Evolutionary conservation across 345 rosid genomes (phyloP).

Genomic region (Euclidium syriacum): DNA sequence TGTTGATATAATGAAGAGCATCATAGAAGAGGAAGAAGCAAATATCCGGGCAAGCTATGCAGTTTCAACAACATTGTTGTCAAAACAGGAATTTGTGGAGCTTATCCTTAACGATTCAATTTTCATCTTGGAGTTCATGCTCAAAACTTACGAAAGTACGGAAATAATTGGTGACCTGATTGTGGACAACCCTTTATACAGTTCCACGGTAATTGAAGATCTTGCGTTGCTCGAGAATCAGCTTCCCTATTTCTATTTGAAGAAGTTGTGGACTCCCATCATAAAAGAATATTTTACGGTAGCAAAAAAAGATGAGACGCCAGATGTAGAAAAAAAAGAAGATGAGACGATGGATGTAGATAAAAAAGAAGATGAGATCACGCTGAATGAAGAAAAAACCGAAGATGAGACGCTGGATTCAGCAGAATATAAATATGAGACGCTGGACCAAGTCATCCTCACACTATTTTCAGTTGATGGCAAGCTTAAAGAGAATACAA

Average conservation of each 20-base stretch:
- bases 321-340: too few species aligned
- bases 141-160: too few species aligned
- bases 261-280: too few species aligned
- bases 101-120: neutral
- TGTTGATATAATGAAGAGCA: neutral
- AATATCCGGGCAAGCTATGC: neutral
- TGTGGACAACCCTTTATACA: neutral
- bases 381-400: too few species aligned
- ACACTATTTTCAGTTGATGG: neutral
- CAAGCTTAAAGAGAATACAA: neutral
- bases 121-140: neutral
- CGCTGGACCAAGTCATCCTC: neutral
- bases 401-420: too few species aligned
- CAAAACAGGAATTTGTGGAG: neutral
- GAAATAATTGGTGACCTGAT: too few species aligned
- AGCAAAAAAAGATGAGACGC: too few species aligned
- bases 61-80: neutral
- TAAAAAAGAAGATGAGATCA: too few species aligned
- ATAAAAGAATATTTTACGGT: too few species aligned
- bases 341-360: too few species aligned
- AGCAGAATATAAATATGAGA: neutral
- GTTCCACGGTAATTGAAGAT: neutral
- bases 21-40: neutral
- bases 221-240: conserved; percentile 5
- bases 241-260: conserved; percentile 4